A percentile compares a stretch with the other conserved stretches of the same genome.
These are phyloP conservation scores for Stromatinia cepivora DNA, from an alignment of 2,329 filamentous ascomycete genomes.

Conservation along the genomic window DNA sequence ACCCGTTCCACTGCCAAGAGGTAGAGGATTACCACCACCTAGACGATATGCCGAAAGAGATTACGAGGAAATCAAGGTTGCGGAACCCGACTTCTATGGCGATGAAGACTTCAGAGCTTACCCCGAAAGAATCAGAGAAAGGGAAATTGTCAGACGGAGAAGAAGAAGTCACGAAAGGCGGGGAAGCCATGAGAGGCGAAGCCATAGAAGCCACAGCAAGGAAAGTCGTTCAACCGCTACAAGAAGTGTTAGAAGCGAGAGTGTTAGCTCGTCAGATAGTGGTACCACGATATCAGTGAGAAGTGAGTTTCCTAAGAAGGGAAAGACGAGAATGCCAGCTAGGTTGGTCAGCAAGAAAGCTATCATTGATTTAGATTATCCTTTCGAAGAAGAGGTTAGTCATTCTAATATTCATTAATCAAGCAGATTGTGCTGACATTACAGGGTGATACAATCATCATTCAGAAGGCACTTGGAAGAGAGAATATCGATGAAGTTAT, in stretches of 20 bases:
- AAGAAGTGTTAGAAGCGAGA: conserved; percentile 43
- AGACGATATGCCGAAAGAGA: conserved; percentile 57
- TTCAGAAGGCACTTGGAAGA: conserved; percentile 82
- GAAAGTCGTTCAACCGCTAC: conserved; percentile 33
- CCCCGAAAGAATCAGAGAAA: conserved; percentile 60
- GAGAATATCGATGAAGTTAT: conserved; percentile 91
- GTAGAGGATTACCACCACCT: conserved; percentile 60
- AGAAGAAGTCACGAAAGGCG: conserved; percentile 39
- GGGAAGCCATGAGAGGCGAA: conserved; percentile 37
- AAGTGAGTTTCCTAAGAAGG: conserved; percentile 73
- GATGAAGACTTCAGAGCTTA: conserved; percentile 71
- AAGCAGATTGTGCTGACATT: conserved; percentile 42
- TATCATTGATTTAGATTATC: conserved; percentile 81
- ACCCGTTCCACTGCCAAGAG: conserved; percentile 69
- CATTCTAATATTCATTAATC: background rate
- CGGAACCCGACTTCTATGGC: conserved; percentile 66
- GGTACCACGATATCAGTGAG: conserved; percentile 48
- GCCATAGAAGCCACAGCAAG: conserved; percentile 34
- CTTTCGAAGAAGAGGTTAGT: conserved; percentile 80
- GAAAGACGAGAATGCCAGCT: conserved; percentile 85
- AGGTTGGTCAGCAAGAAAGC: conserved; percentile 78
- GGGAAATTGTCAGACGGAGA: conserved; percentile 55
- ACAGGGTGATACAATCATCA: conserved; percentile 76
- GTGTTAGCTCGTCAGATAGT: conserved; percentile 47
- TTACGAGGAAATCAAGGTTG: conserved; percentile 66